phyloP scores from a whole-genome alignment of 768 basidiomycete genomes.

The Naganishia vishniacii region DNA sequence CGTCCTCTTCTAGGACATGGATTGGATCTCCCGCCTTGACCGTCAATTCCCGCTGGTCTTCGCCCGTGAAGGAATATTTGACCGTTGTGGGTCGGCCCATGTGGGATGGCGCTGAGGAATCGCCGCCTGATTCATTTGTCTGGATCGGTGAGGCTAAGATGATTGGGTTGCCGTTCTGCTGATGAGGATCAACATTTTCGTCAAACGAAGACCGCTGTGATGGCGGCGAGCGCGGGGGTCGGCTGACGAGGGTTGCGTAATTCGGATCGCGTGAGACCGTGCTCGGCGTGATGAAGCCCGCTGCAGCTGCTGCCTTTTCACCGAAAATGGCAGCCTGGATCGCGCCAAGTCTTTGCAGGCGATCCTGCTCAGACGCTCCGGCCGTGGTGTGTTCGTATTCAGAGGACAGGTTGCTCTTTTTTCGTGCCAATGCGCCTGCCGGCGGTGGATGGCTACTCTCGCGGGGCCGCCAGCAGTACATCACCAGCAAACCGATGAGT shows the following conservation, averaged over 20 bases:
- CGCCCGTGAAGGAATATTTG: slow-evolving; percentile 43
- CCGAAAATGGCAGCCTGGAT: slow-evolving; percentile 29
- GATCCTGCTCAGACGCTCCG: slow-evolving; percentile 25
- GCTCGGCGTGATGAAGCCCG: slow-evolving; percentile 9
- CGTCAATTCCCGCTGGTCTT: slow-evolving; percentile 46
- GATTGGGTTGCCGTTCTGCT: slow-evolving; percentile 1
- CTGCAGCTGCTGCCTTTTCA: slow-evolving; percentile 15
- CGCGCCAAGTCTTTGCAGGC: slow-evolving; percentile 28
- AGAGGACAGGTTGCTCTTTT: slow-evolving; percentile 59
- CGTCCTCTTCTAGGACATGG: slow-evolving; percentile 52
- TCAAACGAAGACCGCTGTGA: not conserved
- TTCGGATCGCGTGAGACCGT: not conserved
- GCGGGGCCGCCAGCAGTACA: slow-evolving; percentile 56
- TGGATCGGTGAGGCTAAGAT: not conserved
- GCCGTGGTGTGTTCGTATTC: slow-evolving; percentile 31
- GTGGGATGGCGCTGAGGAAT: slow-evolving; percentile 22
- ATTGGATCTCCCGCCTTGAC: slow-evolving; percentile 44
- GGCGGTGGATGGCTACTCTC: slow-evolving; percentile 36
- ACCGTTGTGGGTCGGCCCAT: slow-evolving; percentile 45
- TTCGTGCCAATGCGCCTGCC: slow-evolving; percentile 20
- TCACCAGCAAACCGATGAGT: slow-evolving; percentile 42
- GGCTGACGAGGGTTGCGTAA: not conserved
- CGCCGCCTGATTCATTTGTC: slow-evolving; percentile 19
- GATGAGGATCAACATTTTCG: not conserved
- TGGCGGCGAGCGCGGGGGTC: not conserved